Conservation (phyloP, 768 basidiomycete species). For the Lentinula detonsa region DNA sequence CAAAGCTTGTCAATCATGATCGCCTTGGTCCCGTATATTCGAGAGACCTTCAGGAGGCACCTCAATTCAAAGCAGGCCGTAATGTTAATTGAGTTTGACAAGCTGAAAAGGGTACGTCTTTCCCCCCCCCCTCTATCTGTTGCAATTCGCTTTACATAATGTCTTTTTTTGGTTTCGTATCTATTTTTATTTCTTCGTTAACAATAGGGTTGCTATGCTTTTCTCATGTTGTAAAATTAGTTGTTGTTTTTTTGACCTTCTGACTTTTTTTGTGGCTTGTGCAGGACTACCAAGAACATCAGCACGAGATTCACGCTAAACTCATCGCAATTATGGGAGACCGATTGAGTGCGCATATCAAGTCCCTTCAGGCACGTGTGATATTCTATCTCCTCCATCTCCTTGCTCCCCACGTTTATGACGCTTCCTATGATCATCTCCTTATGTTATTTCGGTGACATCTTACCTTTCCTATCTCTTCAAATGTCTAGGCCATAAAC, state of each 20-base stretch:
- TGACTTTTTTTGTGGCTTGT: slow-evolving; percentile 5
- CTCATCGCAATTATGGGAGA: slow-evolving; percentile 98
- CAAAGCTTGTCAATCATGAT: slow-evolving; percentile 94
- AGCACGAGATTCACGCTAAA: slow-evolving; percentile 98
- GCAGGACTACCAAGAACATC: slow-evolving; percentile 98
- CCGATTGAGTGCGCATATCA: slow-evolving; percentile 80
- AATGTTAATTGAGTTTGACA: slow-evolving; percentile 97
- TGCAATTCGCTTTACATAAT: too few species aligned
- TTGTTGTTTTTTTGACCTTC: background rate
- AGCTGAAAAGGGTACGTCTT: slow-evolving; percentile 83
- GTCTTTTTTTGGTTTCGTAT: background rate
- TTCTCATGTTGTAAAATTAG: background rate
- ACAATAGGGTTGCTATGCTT: background rate
- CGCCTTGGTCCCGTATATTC: slow-evolving; percentile 90
- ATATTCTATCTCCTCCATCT: slow-evolving; percentile 4
- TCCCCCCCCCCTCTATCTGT: background rate
- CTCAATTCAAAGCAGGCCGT: slow-evolving; percentile 92
- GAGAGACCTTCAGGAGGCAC: slow-evolving; percentile 92
- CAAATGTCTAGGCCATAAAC: slow-evolving; percentile 52
- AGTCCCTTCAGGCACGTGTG: slow-evolving; percentile 62
- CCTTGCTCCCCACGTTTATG: background rate
- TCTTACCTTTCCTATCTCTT: background rate
- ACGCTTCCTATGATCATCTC: background rate
- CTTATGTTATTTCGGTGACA: background rate
- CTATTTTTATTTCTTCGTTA: background rate